phyloP scores from a whole-genome alignment of 2,329 filamentous ascomycete species.

The Aureobasidium pullulans region DNA sequence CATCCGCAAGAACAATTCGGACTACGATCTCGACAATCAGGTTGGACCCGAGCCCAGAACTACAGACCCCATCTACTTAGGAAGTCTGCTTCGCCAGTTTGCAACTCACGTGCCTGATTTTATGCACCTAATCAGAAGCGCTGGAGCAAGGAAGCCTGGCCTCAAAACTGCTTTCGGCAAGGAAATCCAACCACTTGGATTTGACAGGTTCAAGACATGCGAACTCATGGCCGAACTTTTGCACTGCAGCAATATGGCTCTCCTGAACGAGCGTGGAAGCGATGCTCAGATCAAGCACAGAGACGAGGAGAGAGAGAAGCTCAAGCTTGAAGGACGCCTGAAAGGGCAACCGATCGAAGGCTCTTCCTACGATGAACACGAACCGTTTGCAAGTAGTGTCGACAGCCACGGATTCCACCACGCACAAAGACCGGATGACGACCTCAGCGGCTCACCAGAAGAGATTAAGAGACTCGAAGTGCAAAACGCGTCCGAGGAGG shows the following conservation, averaged over 20 bases:
- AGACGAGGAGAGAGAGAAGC: constrained; percentile 71
- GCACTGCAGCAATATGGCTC: constrained; percentile 97
- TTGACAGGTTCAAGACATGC: constrained; percentile 97
- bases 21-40: constrained; percentile 91
- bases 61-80: constrained; percentile 93
- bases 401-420: constrained; percentile 47
- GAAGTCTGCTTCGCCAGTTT: constrained; percentile 80
- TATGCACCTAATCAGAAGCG: constrained; percentile 79
- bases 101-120: constrained; percentile 89
- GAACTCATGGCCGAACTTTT: constrained; percentile 96
- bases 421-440: constrained; percentile 36
- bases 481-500: constrained; percentile 76
- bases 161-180: constrained; percentile 83
- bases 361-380: constrained; percentile 50
- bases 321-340: constrained; percentile 71
- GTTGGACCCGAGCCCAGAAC: constrained; percentile 71
- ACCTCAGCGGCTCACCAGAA: constrained; percentile 49
- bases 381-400: constrained; percentile 44
- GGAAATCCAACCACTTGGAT: constrained; percentile 87
- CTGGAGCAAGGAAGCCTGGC: constrained; percentile 63
- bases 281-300: constrained; percentile 76
- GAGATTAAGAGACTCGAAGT: constrained; percentile 66
- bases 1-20: constrained; percentile 97
- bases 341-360: constrained; percentile 43
- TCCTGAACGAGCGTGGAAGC: constrained; percentile 84